Percentiles rank a stretch among this genome's conserved stretches.
phyloP scores from a whole-genome alignment of 768 basidiomycete species.

The Termitomyces sp. region DNA sequence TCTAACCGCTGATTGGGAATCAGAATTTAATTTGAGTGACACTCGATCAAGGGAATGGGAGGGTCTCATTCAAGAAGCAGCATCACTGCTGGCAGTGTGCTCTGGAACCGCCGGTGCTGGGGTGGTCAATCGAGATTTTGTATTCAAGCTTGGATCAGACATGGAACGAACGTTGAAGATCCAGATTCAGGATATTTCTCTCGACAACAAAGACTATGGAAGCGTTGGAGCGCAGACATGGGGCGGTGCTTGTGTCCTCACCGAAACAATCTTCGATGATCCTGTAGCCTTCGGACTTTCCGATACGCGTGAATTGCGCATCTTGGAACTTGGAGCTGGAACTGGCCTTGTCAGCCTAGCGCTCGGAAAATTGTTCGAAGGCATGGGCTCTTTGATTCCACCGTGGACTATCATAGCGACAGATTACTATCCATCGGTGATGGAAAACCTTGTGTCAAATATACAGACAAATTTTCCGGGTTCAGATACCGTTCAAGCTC shows the following conservation, averaged over 20 bases:
- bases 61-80: slow-evolving; percentile 43
- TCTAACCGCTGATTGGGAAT: slow-evolving; percentile 17
- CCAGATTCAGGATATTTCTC: slow-evolving; percentile 58
- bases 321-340: slow-evolving; percentile 82
- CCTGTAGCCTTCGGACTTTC: slow-evolving; percentile 47
- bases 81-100: slow-evolving; percentile 58
- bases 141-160: slow-evolving; percentile 28
- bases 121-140: slow-evolving; percentile 44
- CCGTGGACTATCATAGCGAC: slow-evolving; percentile 49
- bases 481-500: slow-evolving; percentile 10
- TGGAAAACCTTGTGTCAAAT: slow-evolving; percentile 64
- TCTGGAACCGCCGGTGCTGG: slow-evolving; percentile 64
- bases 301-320: slow-evolving; percentile 23
- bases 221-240: slow-evolving; percentile 87
- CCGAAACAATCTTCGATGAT: slow-evolving; percentile 61
- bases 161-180: slow-evolving; percentile 26
- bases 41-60: slow-evolving; percentile 21
- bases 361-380: slow-evolving; percentile 40
- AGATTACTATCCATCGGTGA: slow-evolving; percentile 72
- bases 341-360: slow-evolving; percentile 76
- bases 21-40: not conserved
- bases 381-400: not conserved
- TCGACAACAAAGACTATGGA: slow-evolving; percentile 63
- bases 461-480: slow-evolving; percentile 47
- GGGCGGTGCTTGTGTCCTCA: slow-evolving; percentile 79